These are phyloP conservation scores for Postia placenta DNA, from an alignment of 768 basidiomycete genomes.

Conservation along the genomic window DNA sequence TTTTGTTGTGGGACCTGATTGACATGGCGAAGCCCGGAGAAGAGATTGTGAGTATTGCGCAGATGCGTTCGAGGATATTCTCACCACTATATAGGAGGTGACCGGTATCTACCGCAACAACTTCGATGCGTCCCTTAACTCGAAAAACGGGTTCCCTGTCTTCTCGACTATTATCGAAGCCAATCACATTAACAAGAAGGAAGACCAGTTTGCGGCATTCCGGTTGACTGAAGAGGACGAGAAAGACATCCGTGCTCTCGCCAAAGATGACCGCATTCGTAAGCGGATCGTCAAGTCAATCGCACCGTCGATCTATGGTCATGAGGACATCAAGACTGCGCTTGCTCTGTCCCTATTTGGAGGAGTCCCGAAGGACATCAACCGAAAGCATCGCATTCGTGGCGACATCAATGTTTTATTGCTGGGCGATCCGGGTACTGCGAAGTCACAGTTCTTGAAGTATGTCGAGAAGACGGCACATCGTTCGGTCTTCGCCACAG, in stretches of 20 bases:
- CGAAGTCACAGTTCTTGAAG: slow-evolving; percentile 98
- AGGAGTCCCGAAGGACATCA: slow-evolving; percentile 93
- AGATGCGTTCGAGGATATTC: not conserved
- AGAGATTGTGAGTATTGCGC: slow-evolving; percentile 68
- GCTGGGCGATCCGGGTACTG: slow-evolving; percentile 97
- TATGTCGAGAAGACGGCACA: slow-evolving; percentile 99
- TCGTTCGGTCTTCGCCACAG: slow-evolving; percentile 95
- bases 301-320: slow-evolving; percentile 97
- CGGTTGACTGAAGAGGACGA: slow-evolving; percentile 96
- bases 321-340: slow-evolving; percentile 98
- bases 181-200: slow-evolving; percentile 98
- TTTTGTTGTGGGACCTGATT: slow-evolving; percentile 96
- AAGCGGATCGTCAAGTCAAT: slow-evolving; percentile 99
- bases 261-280: slow-evolving; percentile 89
- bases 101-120: slow-evolving; percentile 99
- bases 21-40: slow-evolving; percentile 98
- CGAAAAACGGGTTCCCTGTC: slow-evolving; percentile 98
- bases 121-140: slow-evolving; percentile 95
- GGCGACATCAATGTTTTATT: slow-evolving; percentile 97
- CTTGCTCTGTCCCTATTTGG: slow-evolving; percentile 93
- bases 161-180: slow-evolving; percentile 98
- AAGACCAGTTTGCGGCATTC: slow-evolving; percentile 98
- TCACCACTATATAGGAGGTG: slow-evolving; percentile 61
- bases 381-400: slow-evolving; percentile 91
- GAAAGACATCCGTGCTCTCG: slow-evolving; percentile 79